These are phyloP conservation scores for Suaeda aralocaspica DNA, from an alignment of 148 eudicot genomes.

Conservation along the genomic window DNA sequence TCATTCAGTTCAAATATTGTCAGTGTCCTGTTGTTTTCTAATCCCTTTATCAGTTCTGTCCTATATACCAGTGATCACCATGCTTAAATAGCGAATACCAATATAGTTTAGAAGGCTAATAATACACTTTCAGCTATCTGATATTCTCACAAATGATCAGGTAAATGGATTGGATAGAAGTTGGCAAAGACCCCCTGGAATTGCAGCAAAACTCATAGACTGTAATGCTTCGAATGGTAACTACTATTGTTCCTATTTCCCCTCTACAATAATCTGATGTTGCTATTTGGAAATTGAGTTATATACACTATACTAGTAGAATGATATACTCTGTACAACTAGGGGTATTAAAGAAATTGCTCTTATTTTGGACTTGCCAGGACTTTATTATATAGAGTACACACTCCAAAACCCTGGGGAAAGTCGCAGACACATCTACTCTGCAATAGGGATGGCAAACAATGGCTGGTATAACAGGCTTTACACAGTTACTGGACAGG, in stretches of 20 bases:
- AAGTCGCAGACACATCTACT: conserved; percentile 64
- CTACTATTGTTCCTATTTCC: background rate
- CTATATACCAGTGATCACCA: background rate
- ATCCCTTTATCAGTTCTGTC: background rate
- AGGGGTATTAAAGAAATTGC: background rate
- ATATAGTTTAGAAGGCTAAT: too few relatives aligned
- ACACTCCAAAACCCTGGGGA: conserved; percentile 87
- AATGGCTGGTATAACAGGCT: conserved; percentile 80
- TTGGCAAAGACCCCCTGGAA: conserved; percentile 91
- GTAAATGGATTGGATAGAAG: conserved; percentile 93
- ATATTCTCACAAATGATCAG: conserved; percentile 31
- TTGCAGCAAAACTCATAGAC: conserved; percentile 77
- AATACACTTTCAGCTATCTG: background rate
- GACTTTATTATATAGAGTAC: conserved; percentile 86
- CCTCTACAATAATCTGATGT: background rate
- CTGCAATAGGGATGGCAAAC: conserved; percentile 77
- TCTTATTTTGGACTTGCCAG: conserved; percentile 30
- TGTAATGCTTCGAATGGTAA: conserved; percentile 69
- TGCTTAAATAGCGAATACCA: background rate
- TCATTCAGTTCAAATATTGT: background rate
- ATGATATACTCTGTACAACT: background rate
- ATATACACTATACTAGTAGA: background rate
- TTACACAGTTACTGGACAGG: conserved; percentile 97
- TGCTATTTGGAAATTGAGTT: background rate
- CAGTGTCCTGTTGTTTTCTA: background rate